phyloP scores from a whole-genome alignment of 176 grass and related monocot species.

The Oryza brachyantha region DNA sequence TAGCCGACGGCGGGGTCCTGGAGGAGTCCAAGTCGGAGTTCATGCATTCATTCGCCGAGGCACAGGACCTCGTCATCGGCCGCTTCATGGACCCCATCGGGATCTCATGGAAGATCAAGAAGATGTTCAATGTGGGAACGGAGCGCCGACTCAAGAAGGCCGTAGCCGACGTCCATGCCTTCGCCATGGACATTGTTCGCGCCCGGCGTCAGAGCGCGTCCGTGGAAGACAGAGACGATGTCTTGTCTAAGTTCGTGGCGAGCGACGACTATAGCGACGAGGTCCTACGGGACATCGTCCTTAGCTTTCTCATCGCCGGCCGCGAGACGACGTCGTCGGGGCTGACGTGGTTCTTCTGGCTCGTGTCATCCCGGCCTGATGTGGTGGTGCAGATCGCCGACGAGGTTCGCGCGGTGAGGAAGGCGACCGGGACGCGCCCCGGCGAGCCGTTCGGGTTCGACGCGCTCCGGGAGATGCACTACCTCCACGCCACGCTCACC shows the following conservation, averaged over 20 bases:
- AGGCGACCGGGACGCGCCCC: neutral
- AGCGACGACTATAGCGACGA: slow-evolving; percentile 10
- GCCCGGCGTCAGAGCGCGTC: too few species aligned
- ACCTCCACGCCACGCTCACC: slow-evolving; percentile 52
- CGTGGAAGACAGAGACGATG: too few species aligned
- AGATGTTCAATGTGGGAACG: neutral
- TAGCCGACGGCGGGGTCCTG: slow-evolving; percentile 4
- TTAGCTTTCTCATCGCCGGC: slow-evolving; percentile 34
- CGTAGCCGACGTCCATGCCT: too few species aligned
- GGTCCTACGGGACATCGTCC: slow-evolving; percentile 19
- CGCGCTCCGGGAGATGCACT: slow-evolving; percentile 43
- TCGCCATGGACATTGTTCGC: too few species aligned
- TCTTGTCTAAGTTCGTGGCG: too few species aligned
- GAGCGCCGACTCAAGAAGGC: too few species aligned
- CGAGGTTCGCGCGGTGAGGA: slow-evolving; percentile 22
- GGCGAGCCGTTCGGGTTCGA: slow-evolving; percentile 39
- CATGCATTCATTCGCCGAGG: slow-evolving; percentile 44
- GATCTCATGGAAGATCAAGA: slow-evolving; percentile 46
- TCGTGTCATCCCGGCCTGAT: slow-evolving; percentile 25
- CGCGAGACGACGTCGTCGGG: slow-evolving; percentile 36
- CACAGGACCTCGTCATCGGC: slow-evolving; percentile 29
- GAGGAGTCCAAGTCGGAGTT: slow-evolving; percentile 15
- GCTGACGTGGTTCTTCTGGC: slow-evolving; percentile 50
- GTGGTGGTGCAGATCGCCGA: slow-evolving; percentile 22
- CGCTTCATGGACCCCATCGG: slow-evolving; percentile 35